These are phyloP conservation scores for Extremus antarcticus DNA, from an alignment of 495 filamentous ascomycete species.

Conservation along the genomic window DNA sequence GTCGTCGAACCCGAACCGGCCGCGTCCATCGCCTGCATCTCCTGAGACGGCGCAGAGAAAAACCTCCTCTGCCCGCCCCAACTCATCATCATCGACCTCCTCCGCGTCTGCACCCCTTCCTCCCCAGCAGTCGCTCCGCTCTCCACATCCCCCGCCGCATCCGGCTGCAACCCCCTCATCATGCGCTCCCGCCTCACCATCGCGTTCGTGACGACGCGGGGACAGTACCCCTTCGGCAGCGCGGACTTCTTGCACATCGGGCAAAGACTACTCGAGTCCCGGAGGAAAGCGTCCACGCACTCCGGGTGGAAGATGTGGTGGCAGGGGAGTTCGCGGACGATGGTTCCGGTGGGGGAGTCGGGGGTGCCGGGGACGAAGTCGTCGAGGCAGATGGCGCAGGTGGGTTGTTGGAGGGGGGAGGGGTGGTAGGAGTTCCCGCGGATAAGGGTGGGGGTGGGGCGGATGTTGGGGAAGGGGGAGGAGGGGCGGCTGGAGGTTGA, in stretches of 20 bases:
- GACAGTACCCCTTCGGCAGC: constrained; percentile 54
- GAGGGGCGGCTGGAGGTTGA: constrained; percentile 19
- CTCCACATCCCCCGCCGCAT: neutral
- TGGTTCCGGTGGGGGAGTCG: constrained; percentile 31
- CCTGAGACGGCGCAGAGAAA: neutral
- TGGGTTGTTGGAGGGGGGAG: constrained; percentile 49
- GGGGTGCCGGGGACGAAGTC: constrained; percentile 52
- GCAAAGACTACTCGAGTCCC: constrained; percentile 62
- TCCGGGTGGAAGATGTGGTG: constrained; percentile 83
- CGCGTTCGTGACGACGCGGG: constrained; percentile 60
- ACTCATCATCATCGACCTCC: no score
- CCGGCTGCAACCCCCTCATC: constrained; percentile 19
- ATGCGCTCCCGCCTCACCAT: constrained; percentile 66
- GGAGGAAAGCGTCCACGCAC: constrained; percentile 75
- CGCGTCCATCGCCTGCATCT: neutral
- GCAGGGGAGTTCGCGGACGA: constrained; percentile 75
- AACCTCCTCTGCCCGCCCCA: neutral
- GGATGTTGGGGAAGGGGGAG: constrained; percentile 7
- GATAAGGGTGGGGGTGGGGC: constrained; percentile 26
- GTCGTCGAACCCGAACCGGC: neutral
- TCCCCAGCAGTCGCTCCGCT: neutral
- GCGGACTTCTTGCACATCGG: constrained; percentile 77
- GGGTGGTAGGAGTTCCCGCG: neutral
- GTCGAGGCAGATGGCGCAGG: constrained; percentile 78
- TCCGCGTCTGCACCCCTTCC: neutral